Evolutionary conservation across 495 filamentous ascomycete genomes (phyloP).

Genomic region (Gamarada debralockiae): DNA sequence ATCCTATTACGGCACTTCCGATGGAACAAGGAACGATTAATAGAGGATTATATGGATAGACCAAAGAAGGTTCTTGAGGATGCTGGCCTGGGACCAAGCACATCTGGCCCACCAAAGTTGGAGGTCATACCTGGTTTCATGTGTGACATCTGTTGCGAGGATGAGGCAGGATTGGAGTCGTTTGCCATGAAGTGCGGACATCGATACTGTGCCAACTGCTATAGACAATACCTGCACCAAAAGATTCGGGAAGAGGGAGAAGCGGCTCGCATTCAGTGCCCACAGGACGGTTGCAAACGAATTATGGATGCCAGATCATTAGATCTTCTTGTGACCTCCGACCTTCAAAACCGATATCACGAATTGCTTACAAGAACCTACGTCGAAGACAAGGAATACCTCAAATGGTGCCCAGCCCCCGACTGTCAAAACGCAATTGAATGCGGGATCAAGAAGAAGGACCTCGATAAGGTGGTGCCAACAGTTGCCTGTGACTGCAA

Average conservation of each 20-base stretch:
- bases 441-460: constrained; percentile 79
- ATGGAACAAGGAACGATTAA: constrained; percentile 94
- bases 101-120: constrained; percentile 59
- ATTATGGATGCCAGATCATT: constrained; percentile 90
- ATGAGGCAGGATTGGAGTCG: constrained; percentile 70
- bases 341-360: constrained; percentile 76
- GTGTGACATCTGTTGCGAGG: constrained; percentile 97
- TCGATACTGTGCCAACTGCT: constrained; percentile 93
- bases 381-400: constrained; percentile 90
- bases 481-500: constrained; percentile 82
- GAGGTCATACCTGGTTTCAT: constrained; percentile 70
- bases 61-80: constrained; percentile 74
- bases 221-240: constrained; percentile 80
- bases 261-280: constrained; percentile 91
- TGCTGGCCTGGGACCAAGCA: constrained; percentile 71
- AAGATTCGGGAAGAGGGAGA: constrained; percentile 96
- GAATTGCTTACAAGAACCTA: constrained; percentile 88
- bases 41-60: constrained; percentile 91
- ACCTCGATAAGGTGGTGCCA: constrained; percentile 79
- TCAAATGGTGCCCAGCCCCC: constrained; percentile 97
- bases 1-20: constrained; percentile 83
- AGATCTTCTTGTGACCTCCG: constrained; percentile 71
- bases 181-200: constrained; percentile 96
- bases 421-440: constrained; percentile 92
- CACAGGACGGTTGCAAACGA: constrained; percentile 77